Percentiles rank a stretch among this genome's conserved stretches.
Evolutionary conservation across 371 early-diverging fungal species (phyloP).

Genomic region (Ordospora pajunii): DNA sequence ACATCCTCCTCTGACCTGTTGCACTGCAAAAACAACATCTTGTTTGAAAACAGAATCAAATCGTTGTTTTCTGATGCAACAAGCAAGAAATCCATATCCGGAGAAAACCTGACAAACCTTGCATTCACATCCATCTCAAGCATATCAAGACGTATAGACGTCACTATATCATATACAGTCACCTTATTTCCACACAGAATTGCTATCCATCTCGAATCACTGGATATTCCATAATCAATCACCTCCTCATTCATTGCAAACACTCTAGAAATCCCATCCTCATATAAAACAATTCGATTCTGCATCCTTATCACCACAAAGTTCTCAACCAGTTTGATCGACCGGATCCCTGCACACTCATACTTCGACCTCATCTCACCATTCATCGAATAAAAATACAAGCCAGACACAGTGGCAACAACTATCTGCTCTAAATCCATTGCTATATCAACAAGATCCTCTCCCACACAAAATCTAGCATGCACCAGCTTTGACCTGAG

Average conservation of each 20-base stretch:
- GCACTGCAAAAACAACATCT: neutral
- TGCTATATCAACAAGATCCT: slow-evolving; percentile 3
- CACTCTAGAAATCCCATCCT: neutral
- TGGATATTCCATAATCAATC: neutral
- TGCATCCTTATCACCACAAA: neutral
- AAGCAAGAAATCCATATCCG: slow-evolving; percentile 7
- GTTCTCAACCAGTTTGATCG: neutral
- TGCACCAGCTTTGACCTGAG: neutral
- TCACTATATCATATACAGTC: slow-evolving; percentile 13
- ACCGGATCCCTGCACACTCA: neutral
- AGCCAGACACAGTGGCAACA: neutral
- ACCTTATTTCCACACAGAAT: neutral
- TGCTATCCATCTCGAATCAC: slow-evolving; percentile 21
- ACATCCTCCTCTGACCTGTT: neutral
- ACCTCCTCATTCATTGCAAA: neutral
- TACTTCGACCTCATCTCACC: neutral
- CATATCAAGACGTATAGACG: neutral
- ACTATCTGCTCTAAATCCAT: neutral
- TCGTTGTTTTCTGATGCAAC: slow-evolving; percentile 2
- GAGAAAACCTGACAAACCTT: slow-evolving; percentile 31
- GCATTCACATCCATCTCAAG: neutral
- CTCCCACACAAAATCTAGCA: neutral
- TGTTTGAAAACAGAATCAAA: slow-evolving; percentile 12
- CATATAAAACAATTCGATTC: neutral
- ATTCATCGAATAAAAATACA: neutral